phyloP scores from a whole-genome alignment of 805 yeast genomes.

The Candida michaelii region DNA sequence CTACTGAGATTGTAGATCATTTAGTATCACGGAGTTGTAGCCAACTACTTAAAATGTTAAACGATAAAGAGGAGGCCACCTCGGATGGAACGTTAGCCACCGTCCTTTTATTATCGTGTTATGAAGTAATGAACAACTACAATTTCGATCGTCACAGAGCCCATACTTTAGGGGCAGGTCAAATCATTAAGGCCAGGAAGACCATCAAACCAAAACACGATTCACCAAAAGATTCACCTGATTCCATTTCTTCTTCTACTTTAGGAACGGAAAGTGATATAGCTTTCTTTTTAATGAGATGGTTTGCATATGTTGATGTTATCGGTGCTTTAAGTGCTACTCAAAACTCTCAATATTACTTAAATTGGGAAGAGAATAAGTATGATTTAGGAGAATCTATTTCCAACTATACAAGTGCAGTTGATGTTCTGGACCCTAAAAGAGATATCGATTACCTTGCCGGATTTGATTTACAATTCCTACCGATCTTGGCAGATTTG shows the following conservation, averaged over 20 bases:
- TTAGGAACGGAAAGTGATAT: constrained; percentile 37
- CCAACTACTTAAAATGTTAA: constrained; percentile 52
- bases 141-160: constrained; percentile 57
- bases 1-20: constrained; percentile 47
- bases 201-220: neutral
- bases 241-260: constrained; percentile 7
- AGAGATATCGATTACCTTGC: constrained; percentile 57
- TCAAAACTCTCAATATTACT: constrained; percentile 30
- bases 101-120: constrained; percentile 57
- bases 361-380: constrained; percentile 18
- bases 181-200: constrained; percentile 54
- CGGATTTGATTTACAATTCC: constrained; percentile 65
- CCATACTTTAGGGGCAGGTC: constrained; percentile 67
- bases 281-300: constrained; percentile 57
- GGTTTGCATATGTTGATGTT: constrained; percentile 70
- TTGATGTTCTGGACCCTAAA: constrained; percentile 23
- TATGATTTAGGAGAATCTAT: constrained; percentile 24
- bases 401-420: constrained; percentile 17
- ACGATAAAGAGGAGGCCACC: constrained; percentile 51
- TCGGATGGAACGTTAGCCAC: constrained; percentile 69
- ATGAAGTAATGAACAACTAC: constrained; percentile 47
- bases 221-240: constrained; percentile 11
- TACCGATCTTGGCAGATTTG: constrained; percentile 58
- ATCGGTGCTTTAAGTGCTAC: constrained; percentile 63
- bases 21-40: constrained; percentile 56